phyloP scores from a whole-genome alignment of 495 filamentous ascomycete genomes.

The Penicillium dipodomyicola region DNA sequence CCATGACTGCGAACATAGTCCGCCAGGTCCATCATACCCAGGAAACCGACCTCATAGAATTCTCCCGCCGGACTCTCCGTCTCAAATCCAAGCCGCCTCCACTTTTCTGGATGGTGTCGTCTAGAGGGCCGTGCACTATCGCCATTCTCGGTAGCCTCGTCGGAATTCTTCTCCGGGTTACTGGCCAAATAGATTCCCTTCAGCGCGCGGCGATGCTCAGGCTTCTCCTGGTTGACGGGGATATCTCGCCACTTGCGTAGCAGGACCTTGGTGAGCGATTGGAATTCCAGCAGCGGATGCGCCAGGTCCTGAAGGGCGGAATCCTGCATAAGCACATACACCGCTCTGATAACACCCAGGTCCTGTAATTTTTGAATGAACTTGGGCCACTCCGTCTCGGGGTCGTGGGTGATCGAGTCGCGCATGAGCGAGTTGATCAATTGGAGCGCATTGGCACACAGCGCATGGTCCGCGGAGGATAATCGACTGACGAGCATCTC shows the following conservation, averaged over 20 bases:
- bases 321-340: constrained; percentile 90
- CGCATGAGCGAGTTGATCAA: constrained; percentile 93
- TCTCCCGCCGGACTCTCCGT: constrained; percentile 81
- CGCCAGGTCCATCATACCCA: constrained; percentile 96
- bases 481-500: constrained; percentile 88
- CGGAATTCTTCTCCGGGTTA: constrained; percentile 56
- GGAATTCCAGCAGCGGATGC: constrained; percentile 88
- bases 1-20: constrained; percentile 90
- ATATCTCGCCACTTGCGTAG: constrained; percentile 89
- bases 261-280: constrained; percentile 86
- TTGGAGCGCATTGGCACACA: constrained; percentile 94
- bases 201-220: constrained; percentile 84
- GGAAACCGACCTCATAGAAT: constrained; percentile 80
- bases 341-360: constrained; percentile 86
- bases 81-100: constrained; percentile 89
- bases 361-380: constrained; percentile 94
- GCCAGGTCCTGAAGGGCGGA: constrained; percentile 91
- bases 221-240: constrained; percentile 74
- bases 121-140: constrained; percentile 55
- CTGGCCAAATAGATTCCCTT: constrained; percentile 83
- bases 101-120: constrained; percentile 85
- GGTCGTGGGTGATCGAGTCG: constrained; percentile 83
- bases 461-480: constrained; percentile 89
- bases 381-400: constrained; percentile 80
- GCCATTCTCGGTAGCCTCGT: constrained; percentile 30